These are phyloP conservation scores for Pichia manshurica DNA, from an alignment of 805 yeast species.

Conservation along the genomic window DNA sequence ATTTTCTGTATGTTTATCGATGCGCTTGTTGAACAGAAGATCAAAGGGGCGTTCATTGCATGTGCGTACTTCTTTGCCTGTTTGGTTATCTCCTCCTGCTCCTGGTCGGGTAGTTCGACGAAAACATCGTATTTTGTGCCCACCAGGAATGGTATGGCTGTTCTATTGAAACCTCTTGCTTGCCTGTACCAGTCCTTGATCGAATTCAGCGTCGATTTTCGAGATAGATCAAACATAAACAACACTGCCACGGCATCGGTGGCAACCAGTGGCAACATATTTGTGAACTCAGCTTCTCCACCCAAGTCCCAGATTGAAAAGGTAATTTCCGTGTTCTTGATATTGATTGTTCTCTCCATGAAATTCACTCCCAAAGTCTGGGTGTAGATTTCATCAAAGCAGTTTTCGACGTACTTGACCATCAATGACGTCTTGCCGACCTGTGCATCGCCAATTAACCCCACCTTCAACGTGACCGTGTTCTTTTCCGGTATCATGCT, in stretches of 20 bases:
- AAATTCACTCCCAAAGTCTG: constrained; percentile 94
- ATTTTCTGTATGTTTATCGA: constrained; percentile 92
- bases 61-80: constrained; percentile 80
- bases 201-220: constrained; percentile 80
- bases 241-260: constrained; percentile 88
- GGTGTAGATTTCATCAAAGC: constrained; percentile 84
- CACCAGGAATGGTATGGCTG: constrained; percentile 84
- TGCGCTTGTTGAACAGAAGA: constrained; percentile 87
- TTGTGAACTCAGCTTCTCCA: constrained; percentile 90
- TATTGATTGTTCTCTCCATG: constrained; percentile 82
- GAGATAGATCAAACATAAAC: constrained; percentile 84
- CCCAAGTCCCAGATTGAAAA: constrained; percentile 95
- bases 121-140: constrained; percentile 93
- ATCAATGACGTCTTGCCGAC: constrained; percentile 93
- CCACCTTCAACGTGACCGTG: constrained; percentile 72
- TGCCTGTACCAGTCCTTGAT: constrained; percentile 93
- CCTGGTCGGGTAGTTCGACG: constrained; percentile 68
- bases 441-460: constrained; percentile 91
- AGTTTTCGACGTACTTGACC: constrained; percentile 96
- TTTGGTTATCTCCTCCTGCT: constrained; percentile 77
- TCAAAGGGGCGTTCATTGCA: constrained; percentile 79
- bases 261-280: constrained; percentile 90
- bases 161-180: constrained; percentile 80
- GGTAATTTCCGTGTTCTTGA: constrained; percentile 80
- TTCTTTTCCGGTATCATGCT: constrained; percentile 23